These are phyloP conservation scores for Botrytis galanthina DNA, from an alignment of 2,329 filamentous ascomycete genomes.

Conservation along the genomic window DNA sequence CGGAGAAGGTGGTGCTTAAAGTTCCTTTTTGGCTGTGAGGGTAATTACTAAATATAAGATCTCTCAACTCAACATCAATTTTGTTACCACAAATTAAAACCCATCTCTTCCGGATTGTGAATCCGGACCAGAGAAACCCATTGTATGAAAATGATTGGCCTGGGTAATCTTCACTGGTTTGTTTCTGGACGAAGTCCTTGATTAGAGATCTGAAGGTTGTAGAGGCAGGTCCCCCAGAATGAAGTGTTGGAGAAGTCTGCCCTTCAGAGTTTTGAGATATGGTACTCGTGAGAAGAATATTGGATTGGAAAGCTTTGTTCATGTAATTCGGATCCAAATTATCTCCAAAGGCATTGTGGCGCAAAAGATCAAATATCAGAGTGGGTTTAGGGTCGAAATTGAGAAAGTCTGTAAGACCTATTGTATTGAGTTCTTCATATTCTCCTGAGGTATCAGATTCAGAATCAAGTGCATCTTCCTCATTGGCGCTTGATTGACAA, in stretches of 20 bases:
- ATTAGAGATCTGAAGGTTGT: conserved; percentile 8
- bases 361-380: conserved; percentile 60
- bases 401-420: conserved; percentile 53
- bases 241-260: background rate
- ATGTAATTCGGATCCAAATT: conserved; percentile 57
- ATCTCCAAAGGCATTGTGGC: conserved; percentile 37
- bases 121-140: conserved; percentile 15
- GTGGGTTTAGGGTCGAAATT: conserved; percentile 73
- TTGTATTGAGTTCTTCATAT: conserved; percentile 4
- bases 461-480: background rate
- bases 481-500: conserved; percentile 9
- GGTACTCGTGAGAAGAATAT: background rate
- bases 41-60: conserved; percentile 47
- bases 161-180: background rate
- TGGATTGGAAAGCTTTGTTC: conserved; percentile 46
- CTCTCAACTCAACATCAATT: conserved; percentile 11
- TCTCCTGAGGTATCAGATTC: background rate
- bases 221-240: background rate
- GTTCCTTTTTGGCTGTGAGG: background rate
- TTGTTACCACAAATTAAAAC: conserved; percentile 16
- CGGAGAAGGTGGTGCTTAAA: conserved; percentile 11
- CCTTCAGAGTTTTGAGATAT: background rate
- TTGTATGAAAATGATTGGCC: conserved; percentile 3
- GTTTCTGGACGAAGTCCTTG: conserved; percentile 11
- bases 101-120: conserved; percentile 13